These are phyloP conservation scores for Cyamopsis tetragonoloba DNA, from an alignment of 306 rosid genomes.

Conservation along the genomic window DNA sequence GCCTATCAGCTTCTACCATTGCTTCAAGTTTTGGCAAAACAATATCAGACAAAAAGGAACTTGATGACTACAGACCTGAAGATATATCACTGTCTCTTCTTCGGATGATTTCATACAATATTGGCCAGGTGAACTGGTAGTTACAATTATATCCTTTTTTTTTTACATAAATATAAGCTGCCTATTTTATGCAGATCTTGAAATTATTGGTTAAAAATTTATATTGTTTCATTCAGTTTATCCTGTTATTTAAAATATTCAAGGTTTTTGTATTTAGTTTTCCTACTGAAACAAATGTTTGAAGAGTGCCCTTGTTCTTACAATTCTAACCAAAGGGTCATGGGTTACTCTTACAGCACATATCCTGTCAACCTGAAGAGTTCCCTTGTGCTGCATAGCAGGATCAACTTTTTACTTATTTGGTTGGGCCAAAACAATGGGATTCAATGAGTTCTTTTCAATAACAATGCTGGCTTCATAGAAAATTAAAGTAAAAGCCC, in stretches of 20 bases:
- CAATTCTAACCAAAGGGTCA: too few species aligned
- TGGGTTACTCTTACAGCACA: too few species aligned
- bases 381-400: too few species aligned
- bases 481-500: too few species aligned
- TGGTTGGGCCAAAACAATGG: too few species aligned
- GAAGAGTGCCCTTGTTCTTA: too few species aligned
- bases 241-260: background rate
- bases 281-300: too few species aligned
- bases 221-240: background rate
- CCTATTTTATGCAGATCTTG: background rate
- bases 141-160: background rate
- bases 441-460: too few species aligned
- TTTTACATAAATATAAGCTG: background rate
- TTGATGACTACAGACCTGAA: slow-evolving; percentile 93
- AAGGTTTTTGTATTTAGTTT: background rate
- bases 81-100: slow-evolving; percentile 95
- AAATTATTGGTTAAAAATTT: background rate
- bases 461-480: too few species aligned
- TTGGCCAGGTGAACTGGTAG: slow-evolving; percentile 79
- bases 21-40: slow-evolving; percentile 99
- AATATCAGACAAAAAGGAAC: slow-evolving; percentile 85
- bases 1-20: slow-evolving; percentile 92
- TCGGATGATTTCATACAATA: slow-evolving; percentile 96
- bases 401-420: too few species aligned
- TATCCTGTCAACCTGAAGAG: too few species aligned